These are phyloP conservation scores for Irpex lacteus DNA, from an alignment of 1,284 basidiomycete species.

Conservation along the genomic window DNA sequence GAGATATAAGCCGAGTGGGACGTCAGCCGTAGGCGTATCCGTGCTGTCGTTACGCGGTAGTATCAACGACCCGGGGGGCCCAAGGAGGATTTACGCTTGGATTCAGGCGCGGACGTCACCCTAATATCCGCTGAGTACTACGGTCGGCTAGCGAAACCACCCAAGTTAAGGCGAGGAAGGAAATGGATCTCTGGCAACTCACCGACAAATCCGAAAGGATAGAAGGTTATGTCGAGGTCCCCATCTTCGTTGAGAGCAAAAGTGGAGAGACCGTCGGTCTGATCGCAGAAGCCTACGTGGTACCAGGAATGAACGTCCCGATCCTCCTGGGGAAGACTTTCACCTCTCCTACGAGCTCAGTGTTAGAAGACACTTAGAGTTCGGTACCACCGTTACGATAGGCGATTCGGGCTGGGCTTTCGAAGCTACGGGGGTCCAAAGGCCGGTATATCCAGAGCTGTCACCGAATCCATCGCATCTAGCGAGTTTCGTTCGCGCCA, in stretches of 20 bases:
- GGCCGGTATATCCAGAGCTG: background rate
- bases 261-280: background rate
- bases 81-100: background rate
- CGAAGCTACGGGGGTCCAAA: background rate
- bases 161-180: background rate
- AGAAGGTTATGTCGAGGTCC: background rate
- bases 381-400: background rate
- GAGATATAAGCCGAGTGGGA: background rate
- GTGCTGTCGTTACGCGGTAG: background rate
- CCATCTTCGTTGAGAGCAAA: background rate
- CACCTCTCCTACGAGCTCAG: slow-evolving; percentile 20
- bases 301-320: slow-evolving; percentile 23
- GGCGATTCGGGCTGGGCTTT: background rate
- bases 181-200: background rate
- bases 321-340: slow-evolving; percentile 27
- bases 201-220: background rate
- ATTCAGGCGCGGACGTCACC: background rate
- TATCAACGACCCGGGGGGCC: background rate
- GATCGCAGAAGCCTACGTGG: slow-evolving; percentile 26
- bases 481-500: background rate
- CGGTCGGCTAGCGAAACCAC: background rate
- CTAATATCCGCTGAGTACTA: background rate
- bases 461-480: background rate
- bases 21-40: background rate
- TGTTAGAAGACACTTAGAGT: background rate